Base-by-base conservation (phyloP, 2,329 filamentous ascomycete genomes). In the Phialophora tarda region DNA sequence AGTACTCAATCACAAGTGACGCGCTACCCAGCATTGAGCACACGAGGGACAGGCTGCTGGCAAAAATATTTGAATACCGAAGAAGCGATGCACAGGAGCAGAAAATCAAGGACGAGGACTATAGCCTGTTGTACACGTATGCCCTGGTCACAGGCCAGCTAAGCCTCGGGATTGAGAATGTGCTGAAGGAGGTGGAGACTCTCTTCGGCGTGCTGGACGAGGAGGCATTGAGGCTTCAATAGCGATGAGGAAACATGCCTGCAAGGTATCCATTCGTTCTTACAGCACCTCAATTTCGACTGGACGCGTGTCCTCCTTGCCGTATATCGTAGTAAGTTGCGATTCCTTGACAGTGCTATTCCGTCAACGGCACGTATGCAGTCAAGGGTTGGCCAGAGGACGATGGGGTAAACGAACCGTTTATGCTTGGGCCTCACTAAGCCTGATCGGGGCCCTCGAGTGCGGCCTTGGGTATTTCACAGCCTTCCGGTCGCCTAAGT, bases 41-140 rank as follows among this genome's bases (percentile, higher is more conserved):
- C 75, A 88, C 89, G 48, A 86, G 95, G 69, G 93, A 99, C 75
- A 84, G 91, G 65, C 81, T 98, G 54, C 83, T 99, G 24, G 91
- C 92, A 23, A 94, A 92, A 78, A 91, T 97, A 47, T 95, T 96
- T 73, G 88, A 90, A 74, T 98, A 95, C 78, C 84, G 94, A 63
- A 89, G 91, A 75, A 87, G 89, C 63, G 86, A 88, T 62, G 82
- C 83, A 1, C 75, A 76, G 26, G 83, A 81, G 64, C 79, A 78
- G 17, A 73, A 76, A 28, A 80, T 79, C 1, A 80, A 77, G 1
- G 82, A 84, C 62, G 81, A 82, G 69, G 95, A 99, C 75, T 98
- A 95, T 77, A 93, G 94, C 69, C 81, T 98, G 71, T 79, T 98
- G 51, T 99, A 98, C 79, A 93, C 94, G 21, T 99, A 97, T 80